Conservation (phyloP, 2,329 filamentous ascomycete genomes). For the Diaporthe destruens region DNA sequence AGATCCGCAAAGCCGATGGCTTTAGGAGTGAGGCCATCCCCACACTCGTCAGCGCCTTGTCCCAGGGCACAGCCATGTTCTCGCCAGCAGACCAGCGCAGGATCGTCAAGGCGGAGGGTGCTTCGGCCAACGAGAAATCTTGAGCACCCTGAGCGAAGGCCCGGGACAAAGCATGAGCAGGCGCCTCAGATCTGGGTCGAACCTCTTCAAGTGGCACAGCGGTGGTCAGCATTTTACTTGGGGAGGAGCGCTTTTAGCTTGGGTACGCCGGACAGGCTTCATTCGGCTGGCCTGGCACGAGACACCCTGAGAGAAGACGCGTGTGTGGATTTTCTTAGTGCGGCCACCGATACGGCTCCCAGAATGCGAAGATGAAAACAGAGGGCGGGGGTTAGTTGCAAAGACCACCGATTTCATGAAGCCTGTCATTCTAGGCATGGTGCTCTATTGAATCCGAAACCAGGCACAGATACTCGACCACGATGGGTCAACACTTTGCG, state of each 20-base stretch:
- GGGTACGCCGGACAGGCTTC: background rate
- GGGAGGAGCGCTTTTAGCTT: background rate
- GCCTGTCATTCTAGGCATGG: background rate
- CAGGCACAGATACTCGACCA: background rate
- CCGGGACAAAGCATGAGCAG: background rate
- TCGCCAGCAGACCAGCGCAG: constrained; percentile 59
- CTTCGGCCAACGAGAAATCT: constrained; percentile 19
- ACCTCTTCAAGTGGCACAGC: background rate
- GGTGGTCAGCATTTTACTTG: background rate
- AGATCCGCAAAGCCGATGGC: constrained; percentile 75
- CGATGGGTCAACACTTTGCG: background rate
- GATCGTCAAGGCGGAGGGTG: constrained; percentile 44
- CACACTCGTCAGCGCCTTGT: constrained; percentile 75
- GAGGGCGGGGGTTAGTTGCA: background rate
- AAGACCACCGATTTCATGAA: background rate
- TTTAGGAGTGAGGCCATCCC: constrained; percentile 75
- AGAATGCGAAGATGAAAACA: background rate
- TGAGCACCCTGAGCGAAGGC: background rate
- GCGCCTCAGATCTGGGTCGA: background rate
- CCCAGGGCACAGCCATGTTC: constrained; percentile 76
- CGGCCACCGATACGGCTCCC: too few relatives aligned
- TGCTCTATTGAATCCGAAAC: background rate
- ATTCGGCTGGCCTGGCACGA: background rate
- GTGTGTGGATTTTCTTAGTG: too few relatives aligned
- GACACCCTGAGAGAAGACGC: background rate